A percentile compares a stretch with the other conserved stretches of the same genome.
These are phyloP conservation scores for Omphalea diandra DNA, from an alignment of 441 rosid species.

Conservation along the genomic window DNA sequence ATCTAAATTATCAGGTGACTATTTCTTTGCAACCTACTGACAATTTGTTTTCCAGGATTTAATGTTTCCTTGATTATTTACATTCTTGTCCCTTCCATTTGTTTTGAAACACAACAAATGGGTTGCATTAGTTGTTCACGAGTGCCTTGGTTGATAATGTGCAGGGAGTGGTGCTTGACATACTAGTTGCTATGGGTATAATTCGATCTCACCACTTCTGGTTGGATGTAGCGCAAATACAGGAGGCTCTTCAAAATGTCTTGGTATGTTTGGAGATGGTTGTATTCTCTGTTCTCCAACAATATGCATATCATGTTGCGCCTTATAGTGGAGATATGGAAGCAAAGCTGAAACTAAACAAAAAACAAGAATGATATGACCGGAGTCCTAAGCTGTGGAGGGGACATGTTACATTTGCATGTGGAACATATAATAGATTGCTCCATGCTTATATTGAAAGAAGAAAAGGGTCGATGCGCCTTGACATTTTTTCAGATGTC, in stretches of 20 bases:
- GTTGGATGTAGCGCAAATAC: constrained; percentile 86
- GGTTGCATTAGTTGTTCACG: background rate
- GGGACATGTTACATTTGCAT: no score
- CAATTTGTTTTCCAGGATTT: background rate
- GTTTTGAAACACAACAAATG: background rate
- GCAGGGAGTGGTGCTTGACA: constrained; percentile 77
- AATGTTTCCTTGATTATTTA: background rate
- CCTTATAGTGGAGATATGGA: constrained; percentile 72
- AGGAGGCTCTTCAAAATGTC: constrained; percentile 84
- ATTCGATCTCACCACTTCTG: constrained; percentile 75
- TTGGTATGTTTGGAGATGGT: constrained; percentile 89
- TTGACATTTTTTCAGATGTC: background rate
- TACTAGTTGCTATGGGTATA: constrained; percentile 59
- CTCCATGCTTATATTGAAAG: background rate
- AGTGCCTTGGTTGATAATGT: constrained; percentile 3
- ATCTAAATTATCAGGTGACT: background rate
- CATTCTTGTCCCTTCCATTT: background rate
- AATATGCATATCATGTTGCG: constrained; percentile 60
- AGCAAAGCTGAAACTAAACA: constrained; percentile 42
- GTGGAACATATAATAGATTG: background rate
- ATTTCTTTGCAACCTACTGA: background rate
- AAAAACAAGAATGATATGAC: constrained; percentile 46
- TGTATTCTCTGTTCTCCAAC: constrained; percentile 71
- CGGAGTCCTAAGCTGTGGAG: background rate
- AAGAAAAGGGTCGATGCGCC: no score